Conservation (phyloP, 768 basidiomycete species). For the Leccinellum albellum region DNA sequence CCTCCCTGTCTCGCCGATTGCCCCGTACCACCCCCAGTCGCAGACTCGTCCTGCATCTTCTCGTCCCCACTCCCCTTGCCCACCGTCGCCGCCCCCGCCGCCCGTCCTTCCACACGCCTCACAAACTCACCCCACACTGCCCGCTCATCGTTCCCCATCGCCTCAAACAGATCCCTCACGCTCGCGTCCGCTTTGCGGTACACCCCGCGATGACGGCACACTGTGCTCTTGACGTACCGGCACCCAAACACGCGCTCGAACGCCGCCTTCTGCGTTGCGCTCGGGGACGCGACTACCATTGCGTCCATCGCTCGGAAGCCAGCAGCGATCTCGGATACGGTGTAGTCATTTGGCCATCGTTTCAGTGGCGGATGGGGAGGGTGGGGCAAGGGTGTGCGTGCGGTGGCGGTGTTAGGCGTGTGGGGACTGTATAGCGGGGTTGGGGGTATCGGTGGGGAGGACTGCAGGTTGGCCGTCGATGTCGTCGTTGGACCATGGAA, state of each 20-base stretch:
- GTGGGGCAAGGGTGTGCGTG: constrained; percentile 38
- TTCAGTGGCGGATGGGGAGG: constrained; percentile 63
- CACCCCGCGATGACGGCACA: constrained; percentile 66
- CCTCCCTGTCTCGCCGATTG: too few species aligned
- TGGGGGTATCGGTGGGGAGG: constrained; percentile 15
- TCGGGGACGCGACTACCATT: constrained; percentile 32
- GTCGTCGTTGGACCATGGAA: constrained; percentile 8
- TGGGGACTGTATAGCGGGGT: constrained; percentile 23
- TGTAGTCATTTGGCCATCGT: constrained; percentile 76
- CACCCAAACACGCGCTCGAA: constrained; percentile 70
- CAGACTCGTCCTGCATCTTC: constrained; percentile 20
- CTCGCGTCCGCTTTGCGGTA: constrained; percentile 54
- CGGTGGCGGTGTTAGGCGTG: constrained; percentile 20
- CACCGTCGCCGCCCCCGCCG: constrained; percentile 12
- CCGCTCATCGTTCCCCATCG: constrained; percentile 49
- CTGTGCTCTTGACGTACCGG: constrained; percentile 70
- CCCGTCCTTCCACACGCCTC: constrained; percentile 53
- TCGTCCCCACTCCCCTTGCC: constrained; percentile 26
- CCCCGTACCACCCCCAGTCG: not conserved
- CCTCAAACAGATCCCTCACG: constrained; percentile 50
- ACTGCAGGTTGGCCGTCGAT: constrained; percentile 14
- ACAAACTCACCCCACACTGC: constrained; percentile 72
- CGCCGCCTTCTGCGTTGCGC: constrained; percentile 59
- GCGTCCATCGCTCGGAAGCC: constrained; percentile 54
- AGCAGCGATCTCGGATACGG: constrained; percentile 57